phyloP scores from a whole-genome alignment of 2,329 filamentous ascomycete genomes.

The Stemphylium lycopersici region DNA sequence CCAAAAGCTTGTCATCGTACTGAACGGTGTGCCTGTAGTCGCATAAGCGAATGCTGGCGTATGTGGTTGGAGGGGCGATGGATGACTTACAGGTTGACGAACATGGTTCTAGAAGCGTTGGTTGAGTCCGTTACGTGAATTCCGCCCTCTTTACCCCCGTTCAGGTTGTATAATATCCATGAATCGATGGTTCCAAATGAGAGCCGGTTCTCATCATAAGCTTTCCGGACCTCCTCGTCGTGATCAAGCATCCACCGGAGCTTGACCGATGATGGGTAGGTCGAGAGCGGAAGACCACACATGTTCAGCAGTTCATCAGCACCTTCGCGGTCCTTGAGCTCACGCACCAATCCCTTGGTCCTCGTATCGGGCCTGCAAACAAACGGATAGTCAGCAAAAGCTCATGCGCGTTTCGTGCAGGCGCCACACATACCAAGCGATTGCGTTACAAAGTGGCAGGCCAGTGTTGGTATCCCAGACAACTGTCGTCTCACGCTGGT shows the following conservation, averaged over 20 bases:
- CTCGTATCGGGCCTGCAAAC: slow-evolving; percentile 71
- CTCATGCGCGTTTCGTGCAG: background rate
- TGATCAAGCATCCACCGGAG: slow-evolving; percentile 82
- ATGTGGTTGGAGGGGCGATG: background rate
- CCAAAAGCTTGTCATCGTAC: slow-evolving; percentile 77
- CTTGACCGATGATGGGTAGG: slow-evolving; percentile 87
- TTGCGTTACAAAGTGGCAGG: slow-evolving; percentile 79
- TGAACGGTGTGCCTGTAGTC: slow-evolving; percentile 65
- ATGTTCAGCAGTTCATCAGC: slow-evolving; percentile 72
- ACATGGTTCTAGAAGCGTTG: slow-evolving; percentile 91
- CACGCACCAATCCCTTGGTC: slow-evolving; percentile 75
- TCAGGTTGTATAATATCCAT: slow-evolving; percentile 85
- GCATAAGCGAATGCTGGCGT: slow-evolving; percentile 4
- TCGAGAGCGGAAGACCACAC: slow-evolving; percentile 83
- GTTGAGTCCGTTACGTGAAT: slow-evolving; percentile 84
- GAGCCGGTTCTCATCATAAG: slow-evolving; percentile 76
- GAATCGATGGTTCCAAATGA: slow-evolving; percentile 88
- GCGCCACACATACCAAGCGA: slow-evolving; percentile 68
- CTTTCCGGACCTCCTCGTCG: slow-evolving; percentile 69
- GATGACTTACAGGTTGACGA: slow-evolving; percentile 73
- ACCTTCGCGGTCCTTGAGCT: slow-evolving; percentile 71
- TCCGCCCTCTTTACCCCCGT: slow-evolving; percentile 71
- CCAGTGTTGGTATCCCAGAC: slow-evolving; percentile 85
- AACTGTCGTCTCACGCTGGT: slow-evolving; percentile 86
- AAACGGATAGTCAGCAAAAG: slow-evolving; percentile 5